Evolutionary conservation across 2,329 filamentous ascomycete species (phyloP).

Genomic region (Aspergillus ochraceus): DNA sequence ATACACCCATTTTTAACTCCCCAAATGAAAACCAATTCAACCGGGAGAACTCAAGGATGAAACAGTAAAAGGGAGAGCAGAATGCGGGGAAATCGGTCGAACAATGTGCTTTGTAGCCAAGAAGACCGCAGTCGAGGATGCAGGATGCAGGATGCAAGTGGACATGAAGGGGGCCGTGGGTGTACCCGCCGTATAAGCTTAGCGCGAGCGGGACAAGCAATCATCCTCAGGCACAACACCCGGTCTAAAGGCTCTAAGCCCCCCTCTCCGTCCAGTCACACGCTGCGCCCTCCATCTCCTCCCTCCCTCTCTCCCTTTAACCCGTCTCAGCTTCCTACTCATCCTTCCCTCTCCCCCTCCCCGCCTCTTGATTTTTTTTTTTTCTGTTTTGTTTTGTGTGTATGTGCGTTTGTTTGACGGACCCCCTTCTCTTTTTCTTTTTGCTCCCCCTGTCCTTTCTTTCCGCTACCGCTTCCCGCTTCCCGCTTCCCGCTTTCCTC

Average conservation of each 20-base stretch:
- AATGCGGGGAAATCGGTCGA: neutral
- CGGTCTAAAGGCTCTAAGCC: too few species aligned
- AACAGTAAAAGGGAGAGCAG: neutral
- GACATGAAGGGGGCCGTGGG: too few species aligned
- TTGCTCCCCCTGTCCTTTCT: neutral
- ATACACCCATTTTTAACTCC: neutral
- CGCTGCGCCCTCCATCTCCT: too few species aligned
- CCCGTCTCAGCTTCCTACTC: neutral
- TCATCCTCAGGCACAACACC: constrained; percentile 10
- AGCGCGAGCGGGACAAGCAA: constrained; percentile 9
- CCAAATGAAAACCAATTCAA: neutral
- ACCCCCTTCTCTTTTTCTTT: neutral
- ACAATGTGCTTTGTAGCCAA: too few species aligned
- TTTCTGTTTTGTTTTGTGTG: neutral
- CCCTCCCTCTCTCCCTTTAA: constrained; percentile 2
- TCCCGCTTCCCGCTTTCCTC: neutral
- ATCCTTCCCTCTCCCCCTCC: neutral
- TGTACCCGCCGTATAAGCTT: neutral
- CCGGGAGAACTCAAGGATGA: neutral
- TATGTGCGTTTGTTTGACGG: neutral
- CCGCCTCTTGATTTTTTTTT: neutral
- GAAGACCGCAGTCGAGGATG: too few species aligned
- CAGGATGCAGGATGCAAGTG: too few species aligned
- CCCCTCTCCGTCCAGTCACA: neutral
- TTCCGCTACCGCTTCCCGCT: too few species aligned